phyloP scores from a whole-genome alignment of 75 land plant species.

The Adiantum capillusveneris region DNA sequence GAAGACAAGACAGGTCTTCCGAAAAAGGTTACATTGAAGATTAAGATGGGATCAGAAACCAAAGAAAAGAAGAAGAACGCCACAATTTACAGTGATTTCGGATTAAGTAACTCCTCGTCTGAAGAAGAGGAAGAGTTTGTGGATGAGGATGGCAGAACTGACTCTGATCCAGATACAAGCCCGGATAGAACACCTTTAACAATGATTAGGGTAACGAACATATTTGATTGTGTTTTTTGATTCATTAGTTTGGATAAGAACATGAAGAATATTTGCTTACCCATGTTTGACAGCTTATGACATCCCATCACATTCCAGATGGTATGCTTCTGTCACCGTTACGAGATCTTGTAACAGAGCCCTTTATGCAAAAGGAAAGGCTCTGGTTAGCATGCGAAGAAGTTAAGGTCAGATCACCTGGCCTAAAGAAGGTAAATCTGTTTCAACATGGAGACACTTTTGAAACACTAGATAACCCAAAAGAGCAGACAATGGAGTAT shows the following conservation, averaged over 20 bases:
- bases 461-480: slow-evolving; percentile 6
- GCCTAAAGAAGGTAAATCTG: background rate
- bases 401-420: slow-evolving; percentile 5
- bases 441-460: background rate
- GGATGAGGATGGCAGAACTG: slow-evolving; percentile 22
- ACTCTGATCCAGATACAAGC: slow-evolving; percentile 21
- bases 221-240: too few relatives aligned
- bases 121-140: slow-evolving; percentile 46
- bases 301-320: slow-evolving; percentile 45
- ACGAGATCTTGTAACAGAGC: slow-evolving; percentile 13
- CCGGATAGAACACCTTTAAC: slow-evolving; percentile 48
- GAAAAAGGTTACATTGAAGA: slow-evolving; percentile 49
- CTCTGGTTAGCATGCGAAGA: background rate
- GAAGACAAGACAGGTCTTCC: slow-evolving; percentile 8
- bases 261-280: too few relatives aligned
- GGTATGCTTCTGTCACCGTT: slow-evolving; percentile 69
- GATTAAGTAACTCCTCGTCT: slow-evolving; percentile 60
- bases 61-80: slow-evolving; percentile 39
- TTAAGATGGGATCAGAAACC: slow-evolving; percentile 56
- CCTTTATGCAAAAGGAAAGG: slow-evolving; percentile 1
- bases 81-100: slow-evolving; percentile 69
- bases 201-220: slow-evolving; percentile 54
- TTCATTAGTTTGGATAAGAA: too few relatives aligned
- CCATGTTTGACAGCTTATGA: slow-evolving; percentile 82
- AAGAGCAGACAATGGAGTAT: slow-evolving; percentile 3